phyloP scores from a whole-genome alignment of 2,329 filamentous ascomycete species.

The Botrytis fragariae region DNA sequence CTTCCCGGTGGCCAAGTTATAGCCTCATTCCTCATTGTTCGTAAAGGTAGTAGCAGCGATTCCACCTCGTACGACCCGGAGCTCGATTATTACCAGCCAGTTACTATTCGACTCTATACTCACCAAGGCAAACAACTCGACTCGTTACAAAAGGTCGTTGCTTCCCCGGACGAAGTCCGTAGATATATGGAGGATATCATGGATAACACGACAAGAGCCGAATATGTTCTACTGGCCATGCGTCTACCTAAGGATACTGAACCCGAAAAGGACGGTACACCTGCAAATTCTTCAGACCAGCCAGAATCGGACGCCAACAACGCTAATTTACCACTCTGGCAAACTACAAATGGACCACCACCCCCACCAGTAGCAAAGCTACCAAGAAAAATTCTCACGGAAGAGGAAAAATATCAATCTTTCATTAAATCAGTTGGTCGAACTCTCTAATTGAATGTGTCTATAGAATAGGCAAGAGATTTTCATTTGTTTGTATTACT shows the following conservation, averaged over 20 bases:
- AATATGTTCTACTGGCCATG: conserved; percentile 67
- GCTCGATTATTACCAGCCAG: conserved; percentile 73
- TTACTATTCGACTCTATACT: conserved; percentile 61
- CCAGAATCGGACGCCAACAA: conserved; percentile 1
- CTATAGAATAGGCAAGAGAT: neutral
- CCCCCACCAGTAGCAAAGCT: conserved; percentile 19
- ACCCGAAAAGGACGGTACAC: conserved; percentile 22
- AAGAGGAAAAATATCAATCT: conserved; percentile 48
- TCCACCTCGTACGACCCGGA: conserved; percentile 58
- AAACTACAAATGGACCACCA: conserved; percentile 30
- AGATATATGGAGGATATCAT: conserved; percentile 70
- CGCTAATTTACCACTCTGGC: conserved; percentile 30
- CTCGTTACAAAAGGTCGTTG: conserved; percentile 59
- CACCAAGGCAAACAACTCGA: conserved; percentile 57
- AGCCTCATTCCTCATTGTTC: conserved; percentile 74
- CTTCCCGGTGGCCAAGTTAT: conserved; percentile 60
- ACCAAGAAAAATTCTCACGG: conserved; percentile 39
- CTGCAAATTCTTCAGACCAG: neutral
- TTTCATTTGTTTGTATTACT: conserved; percentile 13
- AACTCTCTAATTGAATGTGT: neutral
- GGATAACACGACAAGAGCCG: conserved; percentile 65
- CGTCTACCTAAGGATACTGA: conserved; percentile 50
- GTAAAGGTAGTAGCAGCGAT: conserved; percentile 66
- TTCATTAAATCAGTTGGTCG: conserved; percentile 41
- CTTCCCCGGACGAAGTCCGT: conserved; percentile 59